Evolutionary conservation across 169 alveolate genomes (phyloP).

Genomic region (Cryptosporidium ubiquitum): DNA sequence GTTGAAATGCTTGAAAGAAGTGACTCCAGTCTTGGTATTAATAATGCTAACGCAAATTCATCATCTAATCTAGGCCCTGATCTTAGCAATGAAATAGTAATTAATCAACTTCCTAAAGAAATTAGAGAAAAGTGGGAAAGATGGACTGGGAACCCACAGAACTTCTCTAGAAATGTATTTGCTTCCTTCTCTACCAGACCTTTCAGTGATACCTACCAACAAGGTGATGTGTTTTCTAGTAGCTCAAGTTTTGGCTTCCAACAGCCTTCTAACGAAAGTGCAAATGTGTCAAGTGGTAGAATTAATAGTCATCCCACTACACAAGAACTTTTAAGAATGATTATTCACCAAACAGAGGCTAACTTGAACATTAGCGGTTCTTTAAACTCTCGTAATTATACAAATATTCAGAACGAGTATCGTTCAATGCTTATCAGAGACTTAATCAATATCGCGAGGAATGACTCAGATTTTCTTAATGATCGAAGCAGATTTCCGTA

Average conservation of each 20-base stretch:
- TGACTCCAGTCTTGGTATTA: neutral
- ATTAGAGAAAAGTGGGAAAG: conserved; percentile 16
- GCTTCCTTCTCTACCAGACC: conserved; percentile 21
- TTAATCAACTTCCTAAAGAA: neutral
- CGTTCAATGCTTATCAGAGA: conserved; percentile 66
- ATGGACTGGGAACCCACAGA: conserved; percentile 35
- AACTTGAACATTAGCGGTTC: conserved; percentile 7
- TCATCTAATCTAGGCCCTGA: neutral
- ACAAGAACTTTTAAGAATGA: conserved; percentile 19
- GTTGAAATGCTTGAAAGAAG: neutral
- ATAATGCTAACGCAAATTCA: neutral
- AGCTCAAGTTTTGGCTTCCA: conserved; percentile 22
- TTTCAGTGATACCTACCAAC: conserved; percentile 38
- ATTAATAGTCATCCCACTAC: conserved; percentile 13
- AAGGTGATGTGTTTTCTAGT: conserved; percentile 31
- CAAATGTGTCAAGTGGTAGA: neutral
- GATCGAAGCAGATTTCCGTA: conserved; percentile 65
- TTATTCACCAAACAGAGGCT: conserved; percentile 66
- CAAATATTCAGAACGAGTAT: conserved; percentile 19
- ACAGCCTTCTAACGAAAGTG: neutral
- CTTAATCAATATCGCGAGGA: conserved; percentile 10
- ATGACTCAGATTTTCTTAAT: conserved; percentile 37
- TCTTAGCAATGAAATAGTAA: neutral
- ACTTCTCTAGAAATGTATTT: conserved; percentile 42
- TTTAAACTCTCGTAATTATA: neutral